Evolutionary conservation across 139 green algal species (phyloP).

Genomic region (Chlamydomonas urium): DNA sequence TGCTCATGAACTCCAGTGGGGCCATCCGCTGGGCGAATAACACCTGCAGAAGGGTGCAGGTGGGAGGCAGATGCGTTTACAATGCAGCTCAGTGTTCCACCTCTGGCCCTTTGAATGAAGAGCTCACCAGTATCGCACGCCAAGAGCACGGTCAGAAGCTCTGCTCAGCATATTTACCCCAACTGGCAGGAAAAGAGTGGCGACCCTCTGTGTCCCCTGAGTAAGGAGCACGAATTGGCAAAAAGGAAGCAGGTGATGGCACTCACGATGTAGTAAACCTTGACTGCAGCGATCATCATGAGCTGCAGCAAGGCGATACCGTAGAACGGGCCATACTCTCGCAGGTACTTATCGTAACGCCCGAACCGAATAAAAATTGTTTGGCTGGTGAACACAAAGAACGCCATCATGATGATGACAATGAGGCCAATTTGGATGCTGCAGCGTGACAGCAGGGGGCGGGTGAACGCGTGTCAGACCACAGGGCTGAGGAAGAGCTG

Average conservation of each 20-base stretch:
- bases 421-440: conserved; percentile 4
- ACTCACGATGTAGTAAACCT: conserved; percentile 9
- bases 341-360: conserved; percentile 13
- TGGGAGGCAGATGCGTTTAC: not conserved
- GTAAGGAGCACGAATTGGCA: not conserved
- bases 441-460: not conserved
- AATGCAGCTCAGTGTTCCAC: not conserved
- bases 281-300: not conserved
- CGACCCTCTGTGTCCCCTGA: not conserved
- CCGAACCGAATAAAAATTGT: conserved; percentile 13
- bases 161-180: not conserved
- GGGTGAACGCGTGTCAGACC: not conserved
- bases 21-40: not conserved
- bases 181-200: too few relatives aligned
- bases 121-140: not conserved
- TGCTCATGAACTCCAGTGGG: not conserved
- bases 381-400: conserved; percentile 2
- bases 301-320: not conserved
- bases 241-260: not conserved
- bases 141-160: not conserved
- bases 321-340: conserved; percentile 2
- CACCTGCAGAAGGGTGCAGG: not conserved
- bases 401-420: conserved; percentile 2
- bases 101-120: not conserved
- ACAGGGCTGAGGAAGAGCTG: not conserved